Evolutionary conservation across 345 rosid species (phyloP), one percentile per base, ranked within the genome.

Genomic region (Abelmoschus esculentus): DNA sequence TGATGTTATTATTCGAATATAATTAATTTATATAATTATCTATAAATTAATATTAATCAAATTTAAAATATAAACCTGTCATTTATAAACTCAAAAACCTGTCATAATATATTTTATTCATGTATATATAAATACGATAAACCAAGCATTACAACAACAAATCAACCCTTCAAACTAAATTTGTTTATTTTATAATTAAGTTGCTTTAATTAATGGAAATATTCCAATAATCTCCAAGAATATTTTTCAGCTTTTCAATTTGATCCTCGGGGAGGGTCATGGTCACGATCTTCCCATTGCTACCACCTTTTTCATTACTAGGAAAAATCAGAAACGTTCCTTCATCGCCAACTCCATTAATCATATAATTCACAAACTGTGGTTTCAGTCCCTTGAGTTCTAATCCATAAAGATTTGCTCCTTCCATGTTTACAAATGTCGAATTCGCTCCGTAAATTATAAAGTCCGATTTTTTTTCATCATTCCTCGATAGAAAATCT

Each of bases 341-440:
- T 61, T 84, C 86, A 5, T 85, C 88, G 0, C 90, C 96, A 17
- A 82, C 86, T 7, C 91, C 91, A 14, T 80, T 40, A 14, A 89
- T 75, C 1, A 72, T 56, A 44, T 84, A 91, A 69, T 82, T 84
- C 8, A 81, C 89, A 3, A 60, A 81, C 13, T 74, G 68, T 0
- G 93, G 85, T 70, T 70, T 82, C 54, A 75, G 50, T 3, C 89
- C 93, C 55, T 80, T 82, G 53, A 89, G 14, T 72, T 86, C 77
- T 65, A 85, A 18, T 4, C 80, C 88, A 36, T 78, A 85, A 31
- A 86, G 28, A 71, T 80, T 54, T 2, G 76, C 76, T n/a, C 54
- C 84, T 47, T 80, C 90, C 76, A 89, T 62, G 46, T 91, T 75
- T 64, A 89, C 84, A 67, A 89, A 89, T 13, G 96, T 89, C 80